phyloP scores from a whole-genome alignment of 768 basidiomycete genomes.

The Hypholoma sublateritium region DNA sequence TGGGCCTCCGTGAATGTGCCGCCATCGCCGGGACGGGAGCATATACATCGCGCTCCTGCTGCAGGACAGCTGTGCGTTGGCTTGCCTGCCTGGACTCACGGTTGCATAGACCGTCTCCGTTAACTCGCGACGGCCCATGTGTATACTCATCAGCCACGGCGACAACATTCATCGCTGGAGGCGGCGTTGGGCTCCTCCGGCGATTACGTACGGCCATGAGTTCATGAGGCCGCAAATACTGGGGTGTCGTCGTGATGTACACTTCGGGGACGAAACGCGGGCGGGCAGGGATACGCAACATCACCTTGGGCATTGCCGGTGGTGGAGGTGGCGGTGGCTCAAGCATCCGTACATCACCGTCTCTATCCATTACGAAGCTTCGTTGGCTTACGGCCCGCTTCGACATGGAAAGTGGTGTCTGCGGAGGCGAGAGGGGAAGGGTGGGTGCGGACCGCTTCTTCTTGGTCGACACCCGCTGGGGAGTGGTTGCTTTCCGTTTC shows the following conservation, averaged over 20 bases:
- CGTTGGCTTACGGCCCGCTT: neutral
- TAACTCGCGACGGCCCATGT: neutral
- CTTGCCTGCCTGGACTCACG: neutral
- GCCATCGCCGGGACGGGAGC: neutral
- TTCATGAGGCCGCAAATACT: constrained; percentile 10
- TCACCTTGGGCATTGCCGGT: constrained; percentile 7
- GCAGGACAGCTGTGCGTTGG: neutral
- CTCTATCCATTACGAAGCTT: neutral
- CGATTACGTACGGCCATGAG: neutral
- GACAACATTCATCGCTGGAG: neutral
- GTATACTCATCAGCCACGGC: neutral
- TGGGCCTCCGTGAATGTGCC: neutral
- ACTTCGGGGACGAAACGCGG: constrained; percentile 15
- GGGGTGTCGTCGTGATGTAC: constrained; percentile 12
- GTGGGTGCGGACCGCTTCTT: neutral
- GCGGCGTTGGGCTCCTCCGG: neutral
- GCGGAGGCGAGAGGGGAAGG: constrained; percentile 14
- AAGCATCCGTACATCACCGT: neutral
- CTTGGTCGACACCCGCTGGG: neutral
- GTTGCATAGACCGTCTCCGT: neutral
- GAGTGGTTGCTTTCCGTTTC: constrained; percentile 2
- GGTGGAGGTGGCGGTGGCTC: neutral
- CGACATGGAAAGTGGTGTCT: constrained; percentile 9
- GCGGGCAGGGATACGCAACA: constrained; percentile 15
- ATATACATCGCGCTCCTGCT: neutral